A percentile compares a stretch with the other conserved stretches of the same genome.
Evolutionary conservation across 176 grass and related monocot species (phyloP).

Genomic region (Ensete ventricosum): DNA sequence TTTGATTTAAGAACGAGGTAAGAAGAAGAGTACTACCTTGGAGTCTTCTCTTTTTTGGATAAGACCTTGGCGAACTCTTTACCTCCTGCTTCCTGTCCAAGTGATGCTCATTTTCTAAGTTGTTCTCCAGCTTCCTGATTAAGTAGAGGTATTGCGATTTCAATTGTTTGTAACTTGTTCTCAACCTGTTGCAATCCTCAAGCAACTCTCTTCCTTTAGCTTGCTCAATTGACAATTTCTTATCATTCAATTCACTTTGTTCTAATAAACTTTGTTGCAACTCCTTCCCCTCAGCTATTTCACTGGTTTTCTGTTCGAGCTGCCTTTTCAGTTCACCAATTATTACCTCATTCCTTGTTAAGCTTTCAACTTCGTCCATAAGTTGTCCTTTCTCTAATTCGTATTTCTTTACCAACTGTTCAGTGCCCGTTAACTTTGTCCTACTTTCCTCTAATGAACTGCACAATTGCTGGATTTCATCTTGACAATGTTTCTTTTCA

Average conservation of each 20-base stretch:
- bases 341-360: constrained; percentile 28
- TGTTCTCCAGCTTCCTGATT: constrained; percentile 13
- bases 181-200: constrained; percentile 38
- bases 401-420: not conserved
- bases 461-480: constrained; percentile 28
- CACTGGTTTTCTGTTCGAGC: constrained; percentile 26
- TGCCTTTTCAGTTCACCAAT: not conserved
- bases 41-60: not conserved
- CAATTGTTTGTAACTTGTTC: constrained; percentile 34
- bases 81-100: not conserved
- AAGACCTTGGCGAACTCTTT: not conserved
- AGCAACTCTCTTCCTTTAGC: constrained; percentile 33
- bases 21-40: not conserved
- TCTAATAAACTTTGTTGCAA: constrained; percentile 30
- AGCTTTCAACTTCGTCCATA: constrained; percentile 26
- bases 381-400: constrained; percentile 21
- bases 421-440: constrained; percentile 20
- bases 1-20: too few species aligned
- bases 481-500: constrained; percentile 24
- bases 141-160: not conserved
- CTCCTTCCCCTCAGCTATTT: constrained; percentile 37
- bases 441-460: constrained; percentile 33
- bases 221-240: constrained; percentile 40
- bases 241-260: constrained; percentile 23
- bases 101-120: constrained; percentile 29